Evolutionary conservation across 148 eudicot genomes (phyloP).

Genomic region (Heliamphora exappendiculata): DNA sequence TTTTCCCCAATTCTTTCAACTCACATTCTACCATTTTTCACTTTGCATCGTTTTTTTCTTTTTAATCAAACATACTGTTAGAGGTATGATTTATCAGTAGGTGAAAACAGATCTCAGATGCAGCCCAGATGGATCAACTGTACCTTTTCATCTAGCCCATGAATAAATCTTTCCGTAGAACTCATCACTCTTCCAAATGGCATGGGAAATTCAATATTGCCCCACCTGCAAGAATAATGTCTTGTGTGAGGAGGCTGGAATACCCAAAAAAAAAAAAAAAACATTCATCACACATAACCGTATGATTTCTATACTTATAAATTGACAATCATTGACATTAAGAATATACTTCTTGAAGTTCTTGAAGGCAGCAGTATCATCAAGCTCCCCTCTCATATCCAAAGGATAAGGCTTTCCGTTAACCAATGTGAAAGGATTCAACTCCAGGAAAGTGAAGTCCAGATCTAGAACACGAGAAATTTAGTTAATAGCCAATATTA

Average conservation of each 20-base stretch:
- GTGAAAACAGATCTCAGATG: not conserved
- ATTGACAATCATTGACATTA: not conserved
- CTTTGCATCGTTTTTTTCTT: too few relatives aligned
- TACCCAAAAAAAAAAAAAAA: too few relatives aligned
- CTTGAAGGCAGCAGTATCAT: slow-evolving; percentile 22
- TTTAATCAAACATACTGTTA: too few relatives aligned
- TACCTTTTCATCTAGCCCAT: slow-evolving; percentile 75
- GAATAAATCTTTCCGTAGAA: slow-evolving; percentile 71
- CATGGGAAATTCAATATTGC: slow-evolving; percentile 70
- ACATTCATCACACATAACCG: not conserved
- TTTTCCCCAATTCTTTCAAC: too few relatives aligned
- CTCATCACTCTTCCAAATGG: slow-evolving; percentile 90
- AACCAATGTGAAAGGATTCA: slow-evolving; percentile 22
- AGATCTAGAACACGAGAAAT: slow-evolving; percentile 11
- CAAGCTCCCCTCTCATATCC: slow-evolving; percentile 26
- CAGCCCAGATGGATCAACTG: not conserved
- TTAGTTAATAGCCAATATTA: not conserved
- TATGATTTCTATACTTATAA: not conserved
- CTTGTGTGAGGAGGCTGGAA: not conserved
- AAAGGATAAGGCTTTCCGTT: slow-evolving; percentile 22
- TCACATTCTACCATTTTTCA: not conserved
- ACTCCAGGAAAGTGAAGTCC: slow-evolving; percentile 23
- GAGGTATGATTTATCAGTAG: not conserved
- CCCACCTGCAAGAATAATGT: slow-evolving; percentile 47
- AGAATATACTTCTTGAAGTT: slow-evolving; percentile 21